Evolutionary conservation across 73 alveolate genomes (phyloP).

Genomic region (Stentor coeruleus): DNA sequence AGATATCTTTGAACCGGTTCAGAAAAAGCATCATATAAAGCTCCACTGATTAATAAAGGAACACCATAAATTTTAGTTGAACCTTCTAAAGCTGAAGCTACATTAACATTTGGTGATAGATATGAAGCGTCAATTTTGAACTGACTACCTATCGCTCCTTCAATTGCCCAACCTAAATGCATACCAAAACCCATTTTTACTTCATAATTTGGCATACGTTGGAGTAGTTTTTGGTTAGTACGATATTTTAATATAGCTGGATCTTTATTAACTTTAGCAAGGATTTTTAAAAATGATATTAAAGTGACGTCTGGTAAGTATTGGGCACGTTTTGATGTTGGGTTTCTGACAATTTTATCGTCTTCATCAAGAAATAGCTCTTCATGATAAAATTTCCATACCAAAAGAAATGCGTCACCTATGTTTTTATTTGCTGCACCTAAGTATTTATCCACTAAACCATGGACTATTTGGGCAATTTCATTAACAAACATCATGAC

Average conservation of each 20-base stretch:
- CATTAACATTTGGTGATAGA: conserved; percentile 87
- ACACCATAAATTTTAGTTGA: conserved; percentile 84
- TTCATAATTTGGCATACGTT: conserved; percentile 68
- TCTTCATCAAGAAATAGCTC: conserved; percentile 13
- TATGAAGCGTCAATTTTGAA: conserved; percentile 94
- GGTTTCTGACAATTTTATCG: not conserved
- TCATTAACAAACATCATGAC: conserved; percentile 97
- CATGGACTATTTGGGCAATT: conserved; percentile 97
- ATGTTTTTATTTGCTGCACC: conserved; percentile 99
- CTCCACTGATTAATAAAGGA: conserved; percentile 60
- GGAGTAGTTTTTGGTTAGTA: conserved; percentile 54
- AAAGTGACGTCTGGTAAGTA: conserved; percentile 85
- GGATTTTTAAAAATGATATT: conserved; percentile 82
- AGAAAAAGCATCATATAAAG: conserved; percentile 58
- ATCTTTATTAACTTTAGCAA: conserved; percentile 85
- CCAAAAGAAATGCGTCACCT: conserved; percentile 98
- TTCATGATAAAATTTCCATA: conserved; percentile 91
- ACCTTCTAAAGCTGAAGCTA: conserved; percentile 94
- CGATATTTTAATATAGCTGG: conserved; percentile 76
- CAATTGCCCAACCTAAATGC: conserved; percentile 95
- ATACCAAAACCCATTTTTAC: conserved; percentile 94
- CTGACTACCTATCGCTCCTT: conserved; percentile 93
- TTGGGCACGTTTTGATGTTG: conserved; percentile 5
- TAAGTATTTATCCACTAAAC: conserved; percentile 73
- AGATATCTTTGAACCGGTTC: conserved; percentile 45